Evolutionary conservation across 1,139 yeast species (phyloP), one percentile per base, ranked within the genome.

Genomic region (Saccharomycopsis hybrid): DNA sequence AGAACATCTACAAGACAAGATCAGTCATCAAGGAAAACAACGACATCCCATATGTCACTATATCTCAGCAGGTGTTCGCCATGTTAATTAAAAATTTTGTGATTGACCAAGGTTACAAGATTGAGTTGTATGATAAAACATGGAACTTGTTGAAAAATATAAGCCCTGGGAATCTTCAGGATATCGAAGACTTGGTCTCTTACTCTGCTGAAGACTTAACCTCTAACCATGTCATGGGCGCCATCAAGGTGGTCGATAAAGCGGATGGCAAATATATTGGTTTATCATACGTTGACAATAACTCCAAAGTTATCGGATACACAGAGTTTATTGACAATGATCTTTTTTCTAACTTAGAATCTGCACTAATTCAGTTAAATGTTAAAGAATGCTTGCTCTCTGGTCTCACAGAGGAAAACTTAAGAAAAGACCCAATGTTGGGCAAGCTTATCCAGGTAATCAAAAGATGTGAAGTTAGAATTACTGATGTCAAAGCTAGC

Each of bases 111-210:
- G 88, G 88, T n/a, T 69, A 72, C 55, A 87, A 87, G 62, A 77
- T 92, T 30, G 96, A 90, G 62, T 76, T 92, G 28, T 90, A 83
- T 62, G 78, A 73, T 45, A 67, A 65, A 43, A 59, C 61, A 4
- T 88, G 95, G 82, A 71, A 70, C 44, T 62, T 85, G 48, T 55
- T 75, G 32, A 75, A 76, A 54, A 68, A 75, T 47, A 97, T 95
- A 1, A 84, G 96, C 1, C 97, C 97, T 0, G 98, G 98, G 3
- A 90, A 92, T 63, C 70, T 89, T 48, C 87, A 83, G 51, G 86
- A 80, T 46, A 79, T 92, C 45, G 96, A 87, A 55, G 88, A 83
- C 36, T 68, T 87, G 65, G 72, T 86, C 56, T 66, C 77, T 58
- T 71, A 77, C 31, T 77, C 85, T 1, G 74, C 68, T 5, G 59